Evolutionary conservation across 345 rosid genomes (phyloP), one percentile per base, ranked within the genome.

Genomic region (Eucalyptus marginata): DNA sequence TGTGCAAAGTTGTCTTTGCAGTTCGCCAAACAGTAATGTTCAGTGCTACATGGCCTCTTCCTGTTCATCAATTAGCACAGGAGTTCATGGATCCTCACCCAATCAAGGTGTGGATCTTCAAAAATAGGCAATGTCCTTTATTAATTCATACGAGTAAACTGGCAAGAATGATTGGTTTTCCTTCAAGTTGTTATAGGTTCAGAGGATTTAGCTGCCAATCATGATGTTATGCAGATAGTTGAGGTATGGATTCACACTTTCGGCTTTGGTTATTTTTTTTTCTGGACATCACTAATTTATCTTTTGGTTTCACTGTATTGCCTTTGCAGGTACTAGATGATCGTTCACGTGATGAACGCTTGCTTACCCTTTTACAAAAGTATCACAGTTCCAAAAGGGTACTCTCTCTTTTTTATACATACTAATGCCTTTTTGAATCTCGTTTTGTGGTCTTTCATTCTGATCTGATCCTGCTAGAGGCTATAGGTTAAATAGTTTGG

Each of bases 21-120:
- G 99, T 92, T 92, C 94, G 98, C 71, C 99, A 98, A 91, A 97
- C 96, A 96, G 96, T 98, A 90, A 97, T 98, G 99, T 98, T 98
- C 89, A 97, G 98, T 89, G 99, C 99, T 87, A 94, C 99, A 46
- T 98, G 99, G 99, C 99, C 99, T 86, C 7, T 93, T 11, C 95
- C 93, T 36, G 99, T 98, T 91, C 98, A 96, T 93, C 95, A 92
- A 86, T 91, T 97, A 87, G 99, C 99, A 36, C 94, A 97, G 88
- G 99, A 98, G 86, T 97, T 93, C 91, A 98, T 98, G 98, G 97
- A 97, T 92, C 96, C 98, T 88, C 92, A 96, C 81, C 99, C 98
- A 36, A 93, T 98, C 86, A 98, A 98, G 97, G 99, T 96, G 79
- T 46, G 90, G 80, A 90, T 91, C 88, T 88, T 89, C 68, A 59